A percentile compares a stretch with the other conserved stretches of the same genome.
phyloP scores from a whole-genome alignment of 1,284 basidiomycete species.

The Tilletia walkeri region DNA sequence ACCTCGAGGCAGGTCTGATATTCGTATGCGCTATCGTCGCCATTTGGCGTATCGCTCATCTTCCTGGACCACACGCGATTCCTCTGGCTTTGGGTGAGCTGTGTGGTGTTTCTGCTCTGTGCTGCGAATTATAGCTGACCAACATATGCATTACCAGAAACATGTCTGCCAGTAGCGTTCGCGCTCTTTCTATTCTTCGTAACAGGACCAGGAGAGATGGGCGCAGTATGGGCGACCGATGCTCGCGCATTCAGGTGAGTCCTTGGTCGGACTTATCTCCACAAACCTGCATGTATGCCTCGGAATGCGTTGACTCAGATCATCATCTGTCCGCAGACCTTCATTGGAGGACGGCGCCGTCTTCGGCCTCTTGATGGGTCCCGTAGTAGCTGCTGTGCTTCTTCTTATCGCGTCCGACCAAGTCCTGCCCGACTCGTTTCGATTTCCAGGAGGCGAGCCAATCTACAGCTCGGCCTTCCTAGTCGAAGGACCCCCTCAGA shows the following conservation, averaged over 20 bases:
- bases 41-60: neutral
- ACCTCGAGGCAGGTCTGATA: constrained; percentile 4
- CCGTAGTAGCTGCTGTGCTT: constrained; percentile 35
- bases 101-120: no score
- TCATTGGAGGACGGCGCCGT: constrained; percentile 44
- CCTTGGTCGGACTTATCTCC: no score
- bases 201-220: constrained; percentile 29
- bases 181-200: constrained; percentile 32
- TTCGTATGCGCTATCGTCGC: neutral
- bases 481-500: constrained; percentile 35
- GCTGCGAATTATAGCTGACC: no score
- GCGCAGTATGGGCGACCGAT: constrained; percentile 47
- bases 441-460: constrained; percentile 30
- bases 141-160: constrained; percentile 20
- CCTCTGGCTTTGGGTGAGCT: constrained; percentile 29
- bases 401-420: constrained; percentile 41
- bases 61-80: neutral
- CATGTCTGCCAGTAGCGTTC: constrained; percentile 23
- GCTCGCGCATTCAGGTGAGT: constrained; percentile 31
- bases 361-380: constrained; percentile 38
- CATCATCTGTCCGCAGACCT: constrained; percentile 23
- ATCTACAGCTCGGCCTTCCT: constrained; percentile 35
- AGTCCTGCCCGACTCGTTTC: constrained; percentile 13
- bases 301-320: no score
- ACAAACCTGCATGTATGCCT: no score